phyloP scores from a whole-genome alignment of 208 protist genomes.

The Leishmania major region DNA sequence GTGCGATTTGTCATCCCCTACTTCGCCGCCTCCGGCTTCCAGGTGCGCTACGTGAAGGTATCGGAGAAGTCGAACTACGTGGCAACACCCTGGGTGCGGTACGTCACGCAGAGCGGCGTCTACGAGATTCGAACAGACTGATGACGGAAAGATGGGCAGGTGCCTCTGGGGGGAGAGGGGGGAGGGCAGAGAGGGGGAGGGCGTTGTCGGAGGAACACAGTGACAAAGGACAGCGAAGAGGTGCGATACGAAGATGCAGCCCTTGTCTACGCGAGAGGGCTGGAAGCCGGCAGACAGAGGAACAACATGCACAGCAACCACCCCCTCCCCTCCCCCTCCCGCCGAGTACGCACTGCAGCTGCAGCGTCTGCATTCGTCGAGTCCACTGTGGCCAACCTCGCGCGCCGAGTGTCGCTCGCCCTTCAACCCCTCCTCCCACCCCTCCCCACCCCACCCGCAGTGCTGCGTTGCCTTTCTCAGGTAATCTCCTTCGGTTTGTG shows the following conservation, averaged over 20 bases:
- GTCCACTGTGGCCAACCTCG: too few species aligned
- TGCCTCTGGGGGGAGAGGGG: too few species aligned
- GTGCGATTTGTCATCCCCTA: constrained; percentile 99
- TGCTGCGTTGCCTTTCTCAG: neutral
- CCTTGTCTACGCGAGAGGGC: neutral
- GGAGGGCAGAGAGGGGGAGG: neutral
- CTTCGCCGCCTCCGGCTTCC: constrained; percentile 98
- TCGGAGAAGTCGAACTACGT: constrained; percentile 97
- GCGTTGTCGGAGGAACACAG: neutral
- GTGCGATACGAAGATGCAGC: neutral
- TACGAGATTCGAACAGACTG: constrained; percentile 94
- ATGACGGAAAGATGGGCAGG: neutral
- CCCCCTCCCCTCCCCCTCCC: neutral
- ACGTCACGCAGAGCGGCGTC: constrained; percentile 97
- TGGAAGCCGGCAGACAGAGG: neutral
- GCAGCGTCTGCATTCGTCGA: neutral
- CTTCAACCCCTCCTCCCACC: neutral
- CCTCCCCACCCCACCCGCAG: neutral
- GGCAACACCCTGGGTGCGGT: constrained; percentile 99
- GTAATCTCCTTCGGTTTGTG: neutral
- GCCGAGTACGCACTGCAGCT: neutral
- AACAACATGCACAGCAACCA: neutral
- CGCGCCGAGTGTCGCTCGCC: neutral
- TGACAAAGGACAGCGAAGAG: neutral
- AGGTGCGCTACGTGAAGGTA: constrained; percentile 99